Conservation (phyloP, 2,329 filamentous ascomycete species). For the Calonectria hawksworthii region DNA sequence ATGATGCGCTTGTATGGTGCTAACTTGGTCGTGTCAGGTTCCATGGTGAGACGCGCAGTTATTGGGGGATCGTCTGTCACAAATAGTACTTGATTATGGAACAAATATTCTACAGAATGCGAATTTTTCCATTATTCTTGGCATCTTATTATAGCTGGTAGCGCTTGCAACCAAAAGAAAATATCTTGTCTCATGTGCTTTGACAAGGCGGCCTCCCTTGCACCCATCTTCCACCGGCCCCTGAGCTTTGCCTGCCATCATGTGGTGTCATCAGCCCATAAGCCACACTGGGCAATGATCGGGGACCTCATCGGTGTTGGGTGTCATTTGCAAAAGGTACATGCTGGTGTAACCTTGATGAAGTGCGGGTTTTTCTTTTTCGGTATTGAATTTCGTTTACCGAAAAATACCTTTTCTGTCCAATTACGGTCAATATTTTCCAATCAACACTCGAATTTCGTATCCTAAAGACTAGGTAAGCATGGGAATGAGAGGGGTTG, state of each 20-base stretch:
- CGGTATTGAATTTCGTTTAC: not conserved
- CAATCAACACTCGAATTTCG: not conserved
- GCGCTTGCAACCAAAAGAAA: not conserved
- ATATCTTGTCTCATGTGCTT: not conserved
- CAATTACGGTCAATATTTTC: not conserved
- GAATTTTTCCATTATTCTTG: not conserved
- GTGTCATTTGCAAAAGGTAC: not conserved
- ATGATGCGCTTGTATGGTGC: not conserved
- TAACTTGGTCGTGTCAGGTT: not conserved
- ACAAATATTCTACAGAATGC: not conserved
- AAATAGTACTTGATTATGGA: not conserved
- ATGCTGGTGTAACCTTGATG: not conserved
- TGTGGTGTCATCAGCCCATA: not conserved
- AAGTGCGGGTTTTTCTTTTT: not conserved
- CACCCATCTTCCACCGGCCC: not conserved
- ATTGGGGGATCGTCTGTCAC: not conserved
- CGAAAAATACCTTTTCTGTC: not conserved
- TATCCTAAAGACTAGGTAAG: not conserved
- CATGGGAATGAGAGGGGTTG: too few relatives aligned
- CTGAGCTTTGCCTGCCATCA: not conserved
- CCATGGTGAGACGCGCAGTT: not conserved
- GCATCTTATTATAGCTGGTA: not conserved
- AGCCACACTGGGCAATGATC: not conserved
- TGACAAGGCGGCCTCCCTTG: not conserved
- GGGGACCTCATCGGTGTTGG: not conserved